Evolutionary conservation across 2,329 filamentous ascomycete species (phyloP).

Genomic region (Fusarium siculi): DNA sequence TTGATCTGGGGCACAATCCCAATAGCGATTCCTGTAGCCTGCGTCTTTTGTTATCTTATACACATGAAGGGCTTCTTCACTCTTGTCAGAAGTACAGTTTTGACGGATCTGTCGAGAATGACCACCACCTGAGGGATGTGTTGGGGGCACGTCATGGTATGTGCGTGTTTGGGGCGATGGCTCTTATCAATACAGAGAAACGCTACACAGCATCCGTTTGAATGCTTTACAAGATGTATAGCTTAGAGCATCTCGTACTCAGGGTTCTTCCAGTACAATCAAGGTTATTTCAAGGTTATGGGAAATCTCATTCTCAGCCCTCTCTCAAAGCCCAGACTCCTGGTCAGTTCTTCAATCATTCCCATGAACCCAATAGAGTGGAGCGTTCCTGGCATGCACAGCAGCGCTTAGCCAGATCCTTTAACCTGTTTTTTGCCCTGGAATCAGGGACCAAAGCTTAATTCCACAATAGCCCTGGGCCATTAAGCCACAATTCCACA

Average conservation of each 20-base stretch:
- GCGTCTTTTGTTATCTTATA: constrained; percentile 20
- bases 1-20: not conserved
- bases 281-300: no score
- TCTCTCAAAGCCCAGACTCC: not conserved
- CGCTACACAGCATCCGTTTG: not conserved
- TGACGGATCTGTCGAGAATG: not conserved
- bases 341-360: not conserved
- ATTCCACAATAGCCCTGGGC: not conserved
- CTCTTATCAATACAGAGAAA: not conserved
- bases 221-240: not conserved
- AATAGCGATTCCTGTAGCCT: constrained; percentile 2
- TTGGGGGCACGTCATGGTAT: not conserved
- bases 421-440: not conserved
- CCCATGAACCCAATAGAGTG: not conserved
- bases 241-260: not conserved
- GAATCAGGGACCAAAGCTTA: constrained; percentile 30
- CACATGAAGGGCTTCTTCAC: constrained; percentile 31
- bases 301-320: no score
- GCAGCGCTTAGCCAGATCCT: not conserved
- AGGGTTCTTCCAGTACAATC: not conserved
- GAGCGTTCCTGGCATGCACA: constrained; percentile 7
- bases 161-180: no score
- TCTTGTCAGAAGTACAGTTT: constrained; percentile 1
- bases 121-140: not conserved
- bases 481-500: constrained; percentile 29